Evolutionary conservation across 345 rosid genomes (phyloP).

Genomic region (Sonneratia caseolaris): DNA sequence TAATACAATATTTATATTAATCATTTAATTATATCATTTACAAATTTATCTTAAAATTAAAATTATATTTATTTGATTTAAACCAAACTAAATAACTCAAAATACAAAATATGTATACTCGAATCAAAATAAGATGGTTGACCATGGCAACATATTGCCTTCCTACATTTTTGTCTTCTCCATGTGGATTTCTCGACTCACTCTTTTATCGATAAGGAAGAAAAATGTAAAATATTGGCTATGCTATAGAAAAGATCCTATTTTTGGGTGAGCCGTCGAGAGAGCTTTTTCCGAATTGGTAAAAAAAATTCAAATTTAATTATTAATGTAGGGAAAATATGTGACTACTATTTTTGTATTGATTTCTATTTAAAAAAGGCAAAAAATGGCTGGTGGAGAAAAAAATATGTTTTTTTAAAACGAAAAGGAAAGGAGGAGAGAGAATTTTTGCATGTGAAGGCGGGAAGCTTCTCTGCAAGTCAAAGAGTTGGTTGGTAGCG

Average conservation of each 20-base stretch:
- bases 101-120: too few relatives aligned
- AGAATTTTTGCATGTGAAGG: constrained; percentile 33
- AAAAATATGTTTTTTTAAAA: neutral
- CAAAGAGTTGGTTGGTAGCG: constrained; percentile 52
- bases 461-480: constrained; percentile 41
- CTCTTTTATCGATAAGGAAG: neutral
- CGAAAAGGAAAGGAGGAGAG: neutral
- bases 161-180: too few relatives aligned
- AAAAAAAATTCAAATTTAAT: neutral
- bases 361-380: too few relatives aligned
- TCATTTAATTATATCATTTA: too few relatives aligned
- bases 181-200: too few relatives aligned
- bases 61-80: too few relatives aligned
- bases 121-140: too few relatives aligned
- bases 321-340: constrained; percentile 4
- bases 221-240: neutral
- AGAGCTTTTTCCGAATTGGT: neutral
- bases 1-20: too few relatives aligned
- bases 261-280: neutral
- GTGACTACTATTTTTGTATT: neutral
- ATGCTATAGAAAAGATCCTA: neutral
- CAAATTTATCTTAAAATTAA: too few relatives aligned
- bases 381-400: too few relatives aligned
- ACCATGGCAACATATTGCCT: too few relatives aligned
- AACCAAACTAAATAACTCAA: too few relatives aligned